These are phyloP conservation scores for Oryza nivara DNA, from an alignment of 176 grass and related monocot species.

Conservation along the genomic window DNA sequence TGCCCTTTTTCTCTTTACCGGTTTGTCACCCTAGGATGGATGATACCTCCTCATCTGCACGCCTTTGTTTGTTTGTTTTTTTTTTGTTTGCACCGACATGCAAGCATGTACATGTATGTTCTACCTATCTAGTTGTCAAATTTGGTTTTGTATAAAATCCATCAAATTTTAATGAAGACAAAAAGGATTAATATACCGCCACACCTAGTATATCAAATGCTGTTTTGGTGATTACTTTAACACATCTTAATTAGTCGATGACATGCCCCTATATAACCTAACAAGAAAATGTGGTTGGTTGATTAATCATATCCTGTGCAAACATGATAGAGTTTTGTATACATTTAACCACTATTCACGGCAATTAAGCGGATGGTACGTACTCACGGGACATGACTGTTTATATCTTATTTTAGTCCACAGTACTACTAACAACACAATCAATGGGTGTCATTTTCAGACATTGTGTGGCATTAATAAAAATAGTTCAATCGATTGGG, in stretches of 20 bases:
- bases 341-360: slow-evolving; percentile 7
- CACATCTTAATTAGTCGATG: not conserved
- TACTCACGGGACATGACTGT: not conserved
- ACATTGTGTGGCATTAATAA: slow-evolving; percentile 24
- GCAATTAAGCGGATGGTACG: not conserved
- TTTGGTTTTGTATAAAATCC: slow-evolving; percentile 2
- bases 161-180: not conserved
- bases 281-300: not conserved
- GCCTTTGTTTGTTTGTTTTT: not conserved
- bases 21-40: slow-evolving; percentile 49
- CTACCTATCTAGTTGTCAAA: not conserved
- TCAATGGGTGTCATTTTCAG: slow-evolving; percentile 19
- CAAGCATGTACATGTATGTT: not conserved
- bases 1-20: slow-evolving; percentile 46
- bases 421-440: not conserved
- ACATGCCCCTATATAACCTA: not conserved
- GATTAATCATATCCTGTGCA: not conserved
- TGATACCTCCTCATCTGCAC: slow-evolving; percentile 9
- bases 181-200: no score
- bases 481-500: not conserved
- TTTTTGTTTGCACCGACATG: slow-evolving; percentile 12
- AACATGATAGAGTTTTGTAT: not conserved
- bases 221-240: not conserved
- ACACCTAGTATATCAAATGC: not conserved
- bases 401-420: not conserved